Base-by-base conservation (phyloP, 2,329 filamentous ascomycete species). In the Aureobasidium lini region DNA sequence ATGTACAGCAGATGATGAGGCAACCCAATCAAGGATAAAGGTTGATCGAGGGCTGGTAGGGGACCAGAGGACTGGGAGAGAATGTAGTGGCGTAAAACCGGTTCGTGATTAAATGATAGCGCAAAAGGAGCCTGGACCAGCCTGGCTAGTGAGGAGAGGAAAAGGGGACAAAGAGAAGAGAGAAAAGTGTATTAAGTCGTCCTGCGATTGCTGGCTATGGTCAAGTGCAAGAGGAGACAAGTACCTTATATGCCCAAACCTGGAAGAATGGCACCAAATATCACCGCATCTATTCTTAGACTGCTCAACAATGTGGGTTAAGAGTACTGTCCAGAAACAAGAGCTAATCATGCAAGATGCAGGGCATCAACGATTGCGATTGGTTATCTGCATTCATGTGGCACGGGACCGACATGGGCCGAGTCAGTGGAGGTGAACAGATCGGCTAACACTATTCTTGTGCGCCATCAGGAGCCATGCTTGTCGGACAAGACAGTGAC, bases 201-300 rank as follows among this genome's bases (percentile, higher is more conserved):
- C 68, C 66, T 61, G 59, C 59, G 50, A 66, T 67, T 66, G 68
- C 69, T 67, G 63, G 65, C 69, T 73, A 69, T 73, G 68, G 65
- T 68, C 70, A 64, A 71, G 66, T 60, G 36, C 65, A 62, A 57
- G 70, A 69, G 67, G 68, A 70, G 16, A 52, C 52, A 59, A 68
- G 71, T 75, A 75, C 72, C 74, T 77, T 78, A 78, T 77, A 77
- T 76, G 70, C 71, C 66, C 73, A 68, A 63, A 73, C 71, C 69
- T 67, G 70, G 67, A 67, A 70, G 71, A 78, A 75, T 70, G 68
- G 62, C 63, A 60, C 60, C 65, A 67, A 73, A 73, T 67, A 70
- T 64, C 60, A 59, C 63, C 61, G 54, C 65, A 73, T 76, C 77
- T 79, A 79, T 78, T 77, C 72, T 76, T 77, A 74, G 77, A 74